Base-by-base conservation (phyloP, 345 rosid species). In the Toxicodendron radicans region DNA sequence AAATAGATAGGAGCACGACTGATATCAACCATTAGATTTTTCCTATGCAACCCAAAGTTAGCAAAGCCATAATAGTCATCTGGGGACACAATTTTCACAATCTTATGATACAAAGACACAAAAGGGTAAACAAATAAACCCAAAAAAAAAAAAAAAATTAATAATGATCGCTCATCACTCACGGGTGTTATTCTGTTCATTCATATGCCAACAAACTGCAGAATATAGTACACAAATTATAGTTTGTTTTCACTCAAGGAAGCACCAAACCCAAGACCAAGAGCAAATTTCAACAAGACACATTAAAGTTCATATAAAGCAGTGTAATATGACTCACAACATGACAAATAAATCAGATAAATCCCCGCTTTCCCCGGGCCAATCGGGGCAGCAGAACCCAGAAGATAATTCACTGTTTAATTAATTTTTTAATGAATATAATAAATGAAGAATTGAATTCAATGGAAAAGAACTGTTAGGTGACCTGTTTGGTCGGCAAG, bases 181-280 rank as follows among this genome's bases (percentile, higher is more conserved):
- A 82, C 85, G 87, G 83, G 78, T 76, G 64, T 83, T 67, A 58
- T 78, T 77, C 81, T 84, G 79, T 79, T 84, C 81, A 82, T 79
- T 77, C 53, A 73, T 74, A 74, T 33, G 72, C 73, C 68, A 67
- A 35, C 66, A 71, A 74, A 67, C 38, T 70, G 70, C 46, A 17
- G 46, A 49, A 73, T 33, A 59, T 21, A 52, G 12, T n/a, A 30
- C 30, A 49, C 23, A 35, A 61, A 35, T 52, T 68, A 63, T 74
- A 57, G 1, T 64, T 56, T 68, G 46, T 74, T 63, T 70, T 20
- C 46, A 18, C 30, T 17, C 62, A 11, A 3, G 18, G 45, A 38
- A 13, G 67, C 46, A 62, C 59, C 49, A 14, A 62, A 33, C 20
- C 65, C 49, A 49, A 60, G 20, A n/a, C 65, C 49, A 49, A 60